Evolutionary conservation across 2,329 filamentous ascomycete species (phyloP), one percentile per base, ranked within the genome.

Genomic region (Microsporum ferrugineum): DNA sequence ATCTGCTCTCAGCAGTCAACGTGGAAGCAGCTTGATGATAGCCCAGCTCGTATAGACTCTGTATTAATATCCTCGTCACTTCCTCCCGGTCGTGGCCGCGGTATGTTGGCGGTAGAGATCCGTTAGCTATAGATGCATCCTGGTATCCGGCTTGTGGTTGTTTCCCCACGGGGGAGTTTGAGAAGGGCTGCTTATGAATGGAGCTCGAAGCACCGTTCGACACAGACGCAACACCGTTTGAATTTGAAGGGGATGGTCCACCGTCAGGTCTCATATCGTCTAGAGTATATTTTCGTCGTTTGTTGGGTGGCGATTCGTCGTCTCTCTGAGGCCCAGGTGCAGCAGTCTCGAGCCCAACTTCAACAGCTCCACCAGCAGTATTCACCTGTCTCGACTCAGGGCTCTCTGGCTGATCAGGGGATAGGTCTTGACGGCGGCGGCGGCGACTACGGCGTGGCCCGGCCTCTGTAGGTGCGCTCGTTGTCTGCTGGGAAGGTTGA

Each of bases 1-100:
- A 95, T 0, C 91, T 91, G 70, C 92, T 97, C 73, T 95, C 89
- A 63, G 82, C 80, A 69, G 84, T 87, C 61, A 99, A 78, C 63
- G 82, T 84, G 51, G 84, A 80, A 29, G 94, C 92, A 10, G 92
- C 88, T 10, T 80, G 79, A 62, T 85, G 80, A 71, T 97, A 96
- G 1, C 94, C 94, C 77, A 99, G 81, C 72, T 96, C 92, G 29
- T 85, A 84, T 65, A 99, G 77, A 39, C 91, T 88, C 74, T 99
- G 94, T 69, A 99, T 94, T 68, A 99, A 76, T 65, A 97, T 88
- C 60, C 94, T 82, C 3, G 92, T 95, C 51, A 97, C 87, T 76
- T 99, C 92, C 78, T 96, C 91, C 71, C 90, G 84, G 71, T 94
- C 84, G 71, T 97, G 92, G 17, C 91, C 91, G 70, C 85, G 87